Base-by-base conservation (phyloP, 345 rosid species). In the Pseudoturritis turrita region DNA sequence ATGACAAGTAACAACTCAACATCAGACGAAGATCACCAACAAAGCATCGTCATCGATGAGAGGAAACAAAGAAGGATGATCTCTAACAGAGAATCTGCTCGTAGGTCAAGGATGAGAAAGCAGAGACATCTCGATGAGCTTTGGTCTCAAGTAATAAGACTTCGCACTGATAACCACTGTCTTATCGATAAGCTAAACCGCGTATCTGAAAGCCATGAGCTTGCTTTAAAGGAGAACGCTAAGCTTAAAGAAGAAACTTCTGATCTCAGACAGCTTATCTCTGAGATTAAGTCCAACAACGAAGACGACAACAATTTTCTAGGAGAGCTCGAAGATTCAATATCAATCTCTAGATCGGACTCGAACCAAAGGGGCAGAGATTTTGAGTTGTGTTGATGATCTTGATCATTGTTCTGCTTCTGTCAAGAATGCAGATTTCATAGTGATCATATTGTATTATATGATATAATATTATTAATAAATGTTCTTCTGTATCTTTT, bases 41-140 rank as follows among this genome's bases (percentile, higher is more conserved):
- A 90, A 58, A 77, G 77, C 25, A 59, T 77, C 25, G 62, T 82
- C 75, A 85, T 89, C 23, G 90, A 95, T 21, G 97, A 95, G 74
- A 87, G 99, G 93, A 91, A 84, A 82, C 89, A 85, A 75, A 78
- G 97, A 55, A 83, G 97, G 75, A 94, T 91, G 99, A 86, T 94
- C 49, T 94, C 99, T 5, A 94, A 94, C 70, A 80, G 99, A 73
- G 98, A 94, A 75, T 94, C 99, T 4, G 99, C 99, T 15, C 83
- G 99, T 1, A 80, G 99, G 82, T 94, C 99, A 10, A 72, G 99
- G 84, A 91, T 91, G 97, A 78, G 99, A 76, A 94, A 94, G 59
- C 99, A 91, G 79, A 89, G 79, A 80, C 97, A 94, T 83, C 88
- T 94, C 25, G 97, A 94, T 78, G 99, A 94, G 76, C 89, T 94